A percentile compares a stretch with the other conserved stretches of the same genome.
phyloP scores from a whole-genome alignment of 2,329 filamentous ascomycete genomes.

The Phyllosticta paracitricarpa region DNA sequence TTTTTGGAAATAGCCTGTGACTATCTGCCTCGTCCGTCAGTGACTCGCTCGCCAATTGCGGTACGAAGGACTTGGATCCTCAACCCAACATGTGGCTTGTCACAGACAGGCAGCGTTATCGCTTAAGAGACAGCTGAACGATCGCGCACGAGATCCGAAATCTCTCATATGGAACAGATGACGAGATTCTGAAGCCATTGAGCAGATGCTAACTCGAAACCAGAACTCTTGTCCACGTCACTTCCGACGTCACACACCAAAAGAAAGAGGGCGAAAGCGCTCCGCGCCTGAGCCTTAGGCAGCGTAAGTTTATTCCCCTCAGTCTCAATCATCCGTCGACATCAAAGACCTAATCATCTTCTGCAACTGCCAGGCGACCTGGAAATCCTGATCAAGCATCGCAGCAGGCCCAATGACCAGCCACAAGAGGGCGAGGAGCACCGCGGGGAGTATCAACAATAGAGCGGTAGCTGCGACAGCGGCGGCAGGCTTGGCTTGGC shows the following conservation, averaged over 20 bases:
- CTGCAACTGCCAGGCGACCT: conserved; percentile 30
- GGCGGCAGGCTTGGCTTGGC: not conserved
- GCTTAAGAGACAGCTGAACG: not conserved
- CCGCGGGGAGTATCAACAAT: not conserved
- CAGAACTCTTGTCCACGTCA: conserved; percentile 71
- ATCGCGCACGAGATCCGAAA: not conserved
- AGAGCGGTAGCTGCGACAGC: not conserved
- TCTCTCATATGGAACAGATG: not conserved
- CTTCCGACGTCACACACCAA: conserved; percentile 59
- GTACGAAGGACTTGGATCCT: not conserved
- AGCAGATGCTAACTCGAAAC: not conserved
- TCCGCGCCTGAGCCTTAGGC: conserved; percentile 58
- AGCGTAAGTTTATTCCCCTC: conserved; percentile 55
- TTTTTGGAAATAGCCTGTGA: too few relatives aligned
- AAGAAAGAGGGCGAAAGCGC: conserved; percentile 61
- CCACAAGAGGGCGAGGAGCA: not conserved
- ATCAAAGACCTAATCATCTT: not conserved
- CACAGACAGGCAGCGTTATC: not conserved
- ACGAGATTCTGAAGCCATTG: not conserved
- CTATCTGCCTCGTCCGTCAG: too few relatives aligned
- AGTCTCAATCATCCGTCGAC: not conserved
- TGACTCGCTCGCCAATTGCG: too few relatives aligned
- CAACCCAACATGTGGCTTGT: not conserved
- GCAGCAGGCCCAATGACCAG: not conserved
- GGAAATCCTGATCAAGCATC: conserved; percentile 37